Base-by-base conservation (phyloP, 2,329 filamentous ascomycete genomes). In the Zymoseptoria passerinii region DNA sequence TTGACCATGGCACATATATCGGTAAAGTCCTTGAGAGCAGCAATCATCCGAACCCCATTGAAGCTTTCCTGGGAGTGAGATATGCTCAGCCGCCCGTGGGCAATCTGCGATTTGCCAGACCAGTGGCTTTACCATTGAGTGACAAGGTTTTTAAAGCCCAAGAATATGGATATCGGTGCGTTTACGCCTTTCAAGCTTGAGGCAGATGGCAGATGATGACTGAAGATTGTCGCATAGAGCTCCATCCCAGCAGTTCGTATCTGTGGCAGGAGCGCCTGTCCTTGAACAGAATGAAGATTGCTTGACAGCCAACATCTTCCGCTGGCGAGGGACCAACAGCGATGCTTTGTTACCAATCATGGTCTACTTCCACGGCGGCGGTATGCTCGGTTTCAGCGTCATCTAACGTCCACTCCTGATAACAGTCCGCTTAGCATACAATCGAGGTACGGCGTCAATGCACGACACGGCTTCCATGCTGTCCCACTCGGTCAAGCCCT, bases 381-480 rank as follows among this genome's bases (percentile, higher is more conserved):
- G 67, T 76, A 76, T 52, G 49, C 71, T 76, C 55, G 23, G 8
- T 27, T 10, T 20, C 19, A 50, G n/a, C 23, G 23, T 20, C 16
- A 10, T 50, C 19, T 50, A 4, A 20, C 13, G 19, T 27, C 19
- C 19, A 18, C 49, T 27, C 9, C 49, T 50, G 8, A 50, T 8
- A 18, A 23, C 49, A 1, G 19, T 18, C 4, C 18, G 13, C 19
- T 50, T 8, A 50, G 49, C 49, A 50, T 50, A 50, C 49, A 27
- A 50, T 18, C 49, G 49, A 2, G 49, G 49, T 2, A 84, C 67
- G 76, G 81, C 35, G 75, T 78, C 54, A 83, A 83, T 62, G 80
- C 80, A 50, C 49, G 49, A 50, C 49, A 50, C 23, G 19, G 49
- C 49, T 8, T 50, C 49, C 49, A 50, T 50, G 23, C 49, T 50